Base-by-base conservation (phyloP, 805 yeast species). In the Dipodascus albidus region DNA sequence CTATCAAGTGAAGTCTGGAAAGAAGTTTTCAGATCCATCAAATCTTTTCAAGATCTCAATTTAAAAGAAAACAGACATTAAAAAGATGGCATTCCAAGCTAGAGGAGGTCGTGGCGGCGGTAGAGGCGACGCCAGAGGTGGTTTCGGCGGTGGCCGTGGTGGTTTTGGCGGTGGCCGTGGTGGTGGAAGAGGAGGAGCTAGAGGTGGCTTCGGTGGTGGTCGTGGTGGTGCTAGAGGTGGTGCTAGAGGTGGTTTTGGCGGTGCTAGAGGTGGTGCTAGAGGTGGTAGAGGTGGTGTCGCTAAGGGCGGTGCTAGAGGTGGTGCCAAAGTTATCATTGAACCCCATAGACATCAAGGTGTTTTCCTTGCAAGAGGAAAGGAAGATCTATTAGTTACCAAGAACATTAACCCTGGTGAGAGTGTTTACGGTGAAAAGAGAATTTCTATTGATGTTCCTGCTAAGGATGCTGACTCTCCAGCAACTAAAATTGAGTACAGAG, bases 321-420 rank as follows among this genome's bases (percentile, higher is more conserved):
- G 87, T 51, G 96, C 96, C 65, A 93, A 86, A 78, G 98, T 91
- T 62, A 87, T 91, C 67, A 85, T 91, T 64, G 99, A 93, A 77
- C 97, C 98, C 65, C 99, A 93, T 75, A 86, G 96, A 77, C 98
- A 93, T 70, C 96, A 90, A 53, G 99, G 74, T 82, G 96, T 93
- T 62, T 93, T 82, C 83, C 91, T 93, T 74, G 99, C 98, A 71
- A 88, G 98, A 78, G 99, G 99, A 73, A 93, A 93, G 75, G 99
- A 93, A 78, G 99, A 93, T 81, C 80, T 93, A 70, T 80, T 93
- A 67, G 96, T 93, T 59, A 93, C 99, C 67, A 91, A 86, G 78
- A 93, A 93, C 79, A 74, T 85, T 69, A 96, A 96, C 49, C 98
- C 99, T 67, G 99, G 99, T 73, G 99, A 91, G 74, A 81, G 93